phyloP scores from a whole-genome alignment of 345 rosid species.

The Euphorbia pulcherrima region DNA sequence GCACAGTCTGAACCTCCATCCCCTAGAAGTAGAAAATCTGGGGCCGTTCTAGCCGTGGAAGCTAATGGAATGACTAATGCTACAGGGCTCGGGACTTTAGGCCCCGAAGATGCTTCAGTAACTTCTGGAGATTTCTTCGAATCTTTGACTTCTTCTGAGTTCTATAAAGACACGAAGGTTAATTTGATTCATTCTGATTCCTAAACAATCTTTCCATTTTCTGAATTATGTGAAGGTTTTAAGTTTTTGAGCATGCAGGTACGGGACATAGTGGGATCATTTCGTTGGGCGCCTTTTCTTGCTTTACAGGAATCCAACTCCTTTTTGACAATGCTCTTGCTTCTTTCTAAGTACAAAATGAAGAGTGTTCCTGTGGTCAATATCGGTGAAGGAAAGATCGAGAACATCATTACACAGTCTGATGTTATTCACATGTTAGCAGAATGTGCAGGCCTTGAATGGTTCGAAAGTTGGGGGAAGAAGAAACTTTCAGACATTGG shows the following conservation, averaged over 20 bases:
- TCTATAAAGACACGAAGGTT: conserved; percentile 83
- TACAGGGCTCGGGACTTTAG: conserved; percentile 36
- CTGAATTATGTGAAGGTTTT: conserved; percentile 1
- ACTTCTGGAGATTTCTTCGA: conserved; percentile 90
- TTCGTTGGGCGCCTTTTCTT: conserved; percentile 99
- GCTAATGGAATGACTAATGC: conserved; percentile 49
- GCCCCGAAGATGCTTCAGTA: conserved; percentile 71
- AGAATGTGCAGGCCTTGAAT: conserved; percentile 84
- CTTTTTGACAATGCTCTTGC: conserved; percentile 82
- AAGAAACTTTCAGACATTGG: conserved; percentile 83
- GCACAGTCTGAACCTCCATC: conserved; percentile 88
- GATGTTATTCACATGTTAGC: conserved; percentile 97
- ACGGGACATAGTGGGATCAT: conserved; percentile 89
- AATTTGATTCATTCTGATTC: neutral
- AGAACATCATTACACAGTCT: conserved; percentile 84
- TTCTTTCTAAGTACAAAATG: conserved; percentile 98
- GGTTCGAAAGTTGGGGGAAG: conserved; percentile 96
- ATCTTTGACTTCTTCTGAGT: conserved; percentile 69
- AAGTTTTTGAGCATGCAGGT: conserved; percentile 52
- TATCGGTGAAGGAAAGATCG: conserved; percentile 67
- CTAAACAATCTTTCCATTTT: neutral
- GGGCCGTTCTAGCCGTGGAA: conserved; percentile 48
- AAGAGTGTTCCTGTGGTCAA: conserved; percentile 92
- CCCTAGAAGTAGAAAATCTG: conserved; percentile 59
- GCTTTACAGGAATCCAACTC: conserved; percentile 88